phyloP scores from a whole-genome alignment of 2,329 filamentous ascomycete genomes.

The Chaetomium olivaceum region DNA sequence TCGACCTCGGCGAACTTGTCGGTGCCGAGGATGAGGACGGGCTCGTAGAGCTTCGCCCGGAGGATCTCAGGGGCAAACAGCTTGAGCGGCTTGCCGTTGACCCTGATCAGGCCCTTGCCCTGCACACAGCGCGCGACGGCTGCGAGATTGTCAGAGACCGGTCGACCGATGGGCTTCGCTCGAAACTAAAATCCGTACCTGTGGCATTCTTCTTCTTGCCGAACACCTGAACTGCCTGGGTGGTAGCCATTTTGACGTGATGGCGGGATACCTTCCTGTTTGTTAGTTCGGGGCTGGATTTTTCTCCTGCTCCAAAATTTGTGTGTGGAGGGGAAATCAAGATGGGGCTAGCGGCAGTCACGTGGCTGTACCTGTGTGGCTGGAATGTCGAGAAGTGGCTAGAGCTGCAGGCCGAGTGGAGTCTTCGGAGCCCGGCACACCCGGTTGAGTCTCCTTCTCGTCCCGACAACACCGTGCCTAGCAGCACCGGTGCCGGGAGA shows the following conservation, averaged over 20 bases:
- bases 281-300: slow-evolving; percentile 33
- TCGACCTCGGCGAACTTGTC: slow-evolving; percentile 78
- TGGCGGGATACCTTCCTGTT: slow-evolving; percentile 35
- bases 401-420: not conserved
- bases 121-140: slow-evolving; percentile 35
- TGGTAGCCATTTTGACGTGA: slow-evolving; percentile 67
- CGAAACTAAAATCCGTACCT: slow-evolving; percentile 52
- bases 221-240: slow-evolving; percentile 92
- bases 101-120: slow-evolving; percentile 81
- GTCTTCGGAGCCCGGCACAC: not conserved
- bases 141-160: slow-evolving; percentile 28
- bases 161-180: slow-evolving; percentile 15
- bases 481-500: not conserved
- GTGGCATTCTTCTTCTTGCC: slow-evolving; percentile 96
- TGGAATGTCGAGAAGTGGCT: slow-evolving; percentile 18
- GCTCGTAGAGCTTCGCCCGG: slow-evolving; percentile 99
- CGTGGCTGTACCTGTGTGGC: slow-evolving; percentile 30
- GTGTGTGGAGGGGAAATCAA: slow-evolving; percentile 35
- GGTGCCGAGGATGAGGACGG: slow-evolving; percentile 91
- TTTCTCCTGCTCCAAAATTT: slow-evolving; percentile 33
- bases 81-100: slow-evolving; percentile 94
- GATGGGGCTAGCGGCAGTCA: slow-evolving; percentile 35
- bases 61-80: slow-evolving; percentile 96
- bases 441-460: not conserved
- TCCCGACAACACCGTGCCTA: not conserved